A percentile compares a stretch with the other conserved stretches of the same genome.
phyloP scores from a whole-genome alignment of 352 stramenopile species.

The Globisporangium okanoganense region DNA sequence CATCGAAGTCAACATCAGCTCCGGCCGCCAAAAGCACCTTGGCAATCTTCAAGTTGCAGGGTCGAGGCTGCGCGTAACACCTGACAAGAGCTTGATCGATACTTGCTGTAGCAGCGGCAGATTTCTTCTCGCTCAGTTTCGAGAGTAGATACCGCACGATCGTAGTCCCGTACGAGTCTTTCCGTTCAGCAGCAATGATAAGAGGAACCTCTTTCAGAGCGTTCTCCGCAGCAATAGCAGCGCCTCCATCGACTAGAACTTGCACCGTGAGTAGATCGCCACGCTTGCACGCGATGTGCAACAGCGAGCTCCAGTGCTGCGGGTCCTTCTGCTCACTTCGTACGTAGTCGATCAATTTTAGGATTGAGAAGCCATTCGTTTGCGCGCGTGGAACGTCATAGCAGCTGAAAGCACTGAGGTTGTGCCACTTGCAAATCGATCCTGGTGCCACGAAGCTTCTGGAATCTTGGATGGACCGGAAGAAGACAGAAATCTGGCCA shows the following conservation, averaged over 20 bases:
- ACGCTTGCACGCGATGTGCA: constrained; percentile 37
- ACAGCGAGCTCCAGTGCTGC: constrained; percentile 22
- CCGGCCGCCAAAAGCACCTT: constrained; percentile 35
- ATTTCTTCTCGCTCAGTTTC: constrained; percentile 4
- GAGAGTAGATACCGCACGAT: constrained; percentile 33
- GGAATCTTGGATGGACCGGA: constrained; percentile 22
- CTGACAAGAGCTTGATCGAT: constrained; percentile 31
- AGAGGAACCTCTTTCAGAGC: constrained; percentile 25
- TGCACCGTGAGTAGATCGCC: constrained; percentile 35
- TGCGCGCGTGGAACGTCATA: constrained; percentile 29
- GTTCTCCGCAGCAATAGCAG: constrained; percentile 28
- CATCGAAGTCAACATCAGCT: constrained; percentile 24
- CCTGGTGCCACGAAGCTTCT: constrained; percentile 19
- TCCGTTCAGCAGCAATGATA: constrained; percentile 31
- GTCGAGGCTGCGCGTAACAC: constrained; percentile 31
- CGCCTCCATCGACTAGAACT: constrained; percentile 34
- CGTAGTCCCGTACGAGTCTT: constrained; percentile 29
- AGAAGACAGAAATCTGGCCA: constrained; percentile 8
- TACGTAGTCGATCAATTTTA: constrained; percentile 50
- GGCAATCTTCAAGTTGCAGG: constrained; percentile 39
- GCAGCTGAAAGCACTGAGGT: constrained; percentile 49
- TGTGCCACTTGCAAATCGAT: constrained; percentile 47
- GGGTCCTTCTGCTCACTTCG: constrained; percentile 18
- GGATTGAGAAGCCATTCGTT: constrained; percentile 33
- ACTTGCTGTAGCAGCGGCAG: constrained; percentile 3